Conservation (phyloP, 495 filamentous ascomycete genomes). For the Xylaria intraflava region DNA sequence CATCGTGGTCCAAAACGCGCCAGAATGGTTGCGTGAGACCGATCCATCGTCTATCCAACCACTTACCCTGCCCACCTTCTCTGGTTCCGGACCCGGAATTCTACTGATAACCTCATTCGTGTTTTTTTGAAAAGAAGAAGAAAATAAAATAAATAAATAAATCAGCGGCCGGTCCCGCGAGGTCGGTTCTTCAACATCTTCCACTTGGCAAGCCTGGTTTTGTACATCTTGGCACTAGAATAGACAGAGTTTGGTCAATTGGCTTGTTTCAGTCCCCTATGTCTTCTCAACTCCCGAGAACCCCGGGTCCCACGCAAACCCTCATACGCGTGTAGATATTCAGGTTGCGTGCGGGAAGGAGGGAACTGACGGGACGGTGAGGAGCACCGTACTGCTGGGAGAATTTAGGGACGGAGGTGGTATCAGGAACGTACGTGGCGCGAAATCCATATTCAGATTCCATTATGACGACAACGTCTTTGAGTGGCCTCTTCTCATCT, state of each 20-base stretch:
- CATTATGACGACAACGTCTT: constrained; percentile 94
- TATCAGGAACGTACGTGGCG: constrained; percentile 29
- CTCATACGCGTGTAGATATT: neutral
- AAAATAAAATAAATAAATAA: too few relatives aligned
- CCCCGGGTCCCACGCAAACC: neutral
- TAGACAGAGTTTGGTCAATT: neutral
- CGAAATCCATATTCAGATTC: constrained; percentile 54
- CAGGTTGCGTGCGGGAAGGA: neutral
- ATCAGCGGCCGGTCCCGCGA: constrained; percentile 9
- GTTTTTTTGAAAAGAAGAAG: too few relatives aligned
- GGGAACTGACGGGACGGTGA: neutral
- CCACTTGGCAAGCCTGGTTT: constrained; percentile 35
- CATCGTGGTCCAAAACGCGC: neutral
- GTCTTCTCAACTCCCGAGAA: neutral
- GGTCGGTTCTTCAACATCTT: constrained; percentile 32
- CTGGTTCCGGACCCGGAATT: neutral
- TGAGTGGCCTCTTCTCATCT: constrained; percentile 29
- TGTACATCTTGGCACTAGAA: constrained; percentile 32
- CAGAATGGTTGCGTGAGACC: neutral
- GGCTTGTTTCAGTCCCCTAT: neutral
- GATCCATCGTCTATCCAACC: neutral
- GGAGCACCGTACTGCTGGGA: neutral
- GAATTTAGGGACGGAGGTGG: neutral
- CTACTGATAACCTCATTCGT: too few relatives aligned
- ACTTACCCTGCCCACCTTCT: neutral